A percentile compares a stretch with the other conserved stretches of the same genome.
phyloP scores from a whole-genome alignment of 345 rosid species.

The Anastatica hierochuntica region DNA sequence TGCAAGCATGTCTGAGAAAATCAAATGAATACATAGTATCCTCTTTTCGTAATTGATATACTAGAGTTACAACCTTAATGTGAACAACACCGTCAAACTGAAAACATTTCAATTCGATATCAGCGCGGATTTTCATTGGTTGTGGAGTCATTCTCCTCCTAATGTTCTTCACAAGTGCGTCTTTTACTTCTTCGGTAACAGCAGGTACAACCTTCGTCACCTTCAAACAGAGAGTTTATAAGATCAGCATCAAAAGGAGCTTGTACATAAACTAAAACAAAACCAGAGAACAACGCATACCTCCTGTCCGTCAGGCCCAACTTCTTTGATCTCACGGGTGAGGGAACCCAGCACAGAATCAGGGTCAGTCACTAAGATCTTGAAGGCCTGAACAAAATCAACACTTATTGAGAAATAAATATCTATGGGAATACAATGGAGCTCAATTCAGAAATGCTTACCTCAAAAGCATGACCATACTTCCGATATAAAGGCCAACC shows the following conservation, averaged over 20 bases:
- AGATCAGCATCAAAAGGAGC: background rate
- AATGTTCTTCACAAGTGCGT: conserved; percentile 70
- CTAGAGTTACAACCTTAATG: conserved; percentile 51
- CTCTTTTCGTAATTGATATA: background rate
- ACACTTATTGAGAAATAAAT: background rate
- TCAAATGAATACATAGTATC: background rate
- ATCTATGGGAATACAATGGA: background rate
- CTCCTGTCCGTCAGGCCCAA: conserved; percentile 87
- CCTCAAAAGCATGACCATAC: conserved; percentile 97
- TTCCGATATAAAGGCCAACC: conserved; percentile 95
- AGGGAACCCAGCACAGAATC: conserved; percentile 70
- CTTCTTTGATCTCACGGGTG: conserved; percentile 76
- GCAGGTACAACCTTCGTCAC: conserved; percentile 74
- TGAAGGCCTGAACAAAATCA: conserved; percentile 60
- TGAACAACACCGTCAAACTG: conserved; percentile 97
- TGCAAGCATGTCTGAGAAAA: conserved; percentile 6
- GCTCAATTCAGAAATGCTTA: conserved; percentile 20
- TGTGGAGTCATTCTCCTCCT: conserved; percentile 97
- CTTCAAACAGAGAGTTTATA: conserved; percentile 28
- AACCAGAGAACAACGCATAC: conserved; percentile 27
- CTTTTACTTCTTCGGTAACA: conserved; percentile 81
- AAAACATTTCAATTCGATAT: conserved; percentile 94
- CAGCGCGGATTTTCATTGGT: conserved; percentile 90
- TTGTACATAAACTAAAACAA: background rate
- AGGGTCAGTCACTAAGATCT: conserved; percentile 83